Evolutionary conservation across 2,329 filamentous ascomycete species (phyloP).

Genomic region (Aspergillus spinulosporus): DNA sequence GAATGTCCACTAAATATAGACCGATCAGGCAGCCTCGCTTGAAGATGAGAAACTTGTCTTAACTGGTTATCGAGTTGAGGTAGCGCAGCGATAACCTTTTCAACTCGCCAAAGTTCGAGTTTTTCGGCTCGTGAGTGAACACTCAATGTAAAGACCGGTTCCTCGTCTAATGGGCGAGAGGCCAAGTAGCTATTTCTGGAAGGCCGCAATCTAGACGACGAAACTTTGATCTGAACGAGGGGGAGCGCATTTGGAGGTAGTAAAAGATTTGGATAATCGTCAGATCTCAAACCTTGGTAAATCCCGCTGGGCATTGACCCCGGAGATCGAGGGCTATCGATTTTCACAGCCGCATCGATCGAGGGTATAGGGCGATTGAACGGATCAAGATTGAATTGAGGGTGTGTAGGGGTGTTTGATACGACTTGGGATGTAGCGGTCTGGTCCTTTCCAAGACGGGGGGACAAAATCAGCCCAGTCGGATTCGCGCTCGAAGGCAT

Average conservation of each 20-base stretch:
- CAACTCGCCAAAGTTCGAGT: constrained; percentile 82
- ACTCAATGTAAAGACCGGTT: constrained; percentile 92
- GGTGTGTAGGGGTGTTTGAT: constrained; percentile 33
- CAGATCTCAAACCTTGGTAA: constrained; percentile 75
- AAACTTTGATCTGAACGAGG: constrained; percentile 80
- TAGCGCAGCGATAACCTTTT: constrained; percentile 84
- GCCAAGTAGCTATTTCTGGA: constrained; percentile 82
- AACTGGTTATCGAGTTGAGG: constrained; percentile 79
- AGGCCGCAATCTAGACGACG: constrained; percentile 91
- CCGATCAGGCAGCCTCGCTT: constrained; percentile 76
- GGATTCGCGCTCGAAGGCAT: constrained; percentile 62
- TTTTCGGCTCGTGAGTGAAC: constrained; percentile 68
- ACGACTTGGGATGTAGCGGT: constrained; percentile 56
- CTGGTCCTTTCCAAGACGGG: constrained; percentile 70
- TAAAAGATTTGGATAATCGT: constrained; percentile 82
- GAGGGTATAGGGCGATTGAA: constrained; percentile 32
- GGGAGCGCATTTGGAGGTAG: constrained; percentile 85
- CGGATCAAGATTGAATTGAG: constrained; percentile 18
- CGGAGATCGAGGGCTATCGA: constrained; percentile 35
- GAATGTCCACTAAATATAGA: constrained; percentile 88
- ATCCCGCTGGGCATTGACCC: constrained; percentile 51
- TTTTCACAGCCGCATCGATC: constrained; percentile 38
- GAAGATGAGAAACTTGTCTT: constrained; percentile 70
- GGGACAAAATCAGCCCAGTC: constrained; percentile 62
- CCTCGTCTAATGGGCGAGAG: constrained; percentile 78